These are phyloP conservation scores for Beverwykella pulmonaria DNA, from an alignment of 495 filamentous ascomycete genomes.

Conservation along the genomic window DNA sequence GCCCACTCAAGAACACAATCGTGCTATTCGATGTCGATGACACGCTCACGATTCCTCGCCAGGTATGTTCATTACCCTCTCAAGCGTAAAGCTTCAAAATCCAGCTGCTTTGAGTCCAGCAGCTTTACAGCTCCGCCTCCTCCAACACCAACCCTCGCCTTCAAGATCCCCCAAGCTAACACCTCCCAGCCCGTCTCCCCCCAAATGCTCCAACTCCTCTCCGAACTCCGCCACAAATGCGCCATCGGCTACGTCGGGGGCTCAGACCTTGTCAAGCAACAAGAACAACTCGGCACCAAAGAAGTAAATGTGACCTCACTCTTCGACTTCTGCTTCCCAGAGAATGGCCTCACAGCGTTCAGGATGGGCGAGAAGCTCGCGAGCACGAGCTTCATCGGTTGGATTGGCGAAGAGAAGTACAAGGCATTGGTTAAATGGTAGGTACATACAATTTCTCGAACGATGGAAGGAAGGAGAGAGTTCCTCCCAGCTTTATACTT, in stretches of 20 bases:
- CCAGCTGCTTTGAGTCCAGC: too few relatives aligned
- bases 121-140: too few relatives aligned
- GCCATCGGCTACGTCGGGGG: constrained; percentile 78
- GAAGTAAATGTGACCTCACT: constrained; percentile 69
- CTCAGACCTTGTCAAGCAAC: constrained; percentile 86
- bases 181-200: constrained; percentile 61
- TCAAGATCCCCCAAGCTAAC: neutral
- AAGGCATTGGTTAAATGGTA: constrained; percentile 76
- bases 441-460: neutral
- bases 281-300: constrained; percentile 82
- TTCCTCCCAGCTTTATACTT: too few relatives aligned
- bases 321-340: constrained; percentile 95
- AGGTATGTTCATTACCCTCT: constrained; percentile 53
- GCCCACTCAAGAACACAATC: constrained; percentile 86
- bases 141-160: too few relatives aligned
- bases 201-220: constrained; percentile 81
- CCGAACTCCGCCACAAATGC: constrained; percentile 78
- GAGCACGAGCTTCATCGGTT: constrained; percentile 82
- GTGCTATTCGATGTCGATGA: constrained; percentile 91
- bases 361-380: constrained; percentile 73
- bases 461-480: too few relatives aligned
- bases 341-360: constrained; percentile 93
- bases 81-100: neutral
- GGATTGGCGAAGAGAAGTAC: constrained; percentile 90
- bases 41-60: constrained; percentile 78